Evolutionary conservation across 441 rosid species (phyloP), one percentile per base, ranked within the genome.

Genomic region (Manihot esculenta): DNA sequence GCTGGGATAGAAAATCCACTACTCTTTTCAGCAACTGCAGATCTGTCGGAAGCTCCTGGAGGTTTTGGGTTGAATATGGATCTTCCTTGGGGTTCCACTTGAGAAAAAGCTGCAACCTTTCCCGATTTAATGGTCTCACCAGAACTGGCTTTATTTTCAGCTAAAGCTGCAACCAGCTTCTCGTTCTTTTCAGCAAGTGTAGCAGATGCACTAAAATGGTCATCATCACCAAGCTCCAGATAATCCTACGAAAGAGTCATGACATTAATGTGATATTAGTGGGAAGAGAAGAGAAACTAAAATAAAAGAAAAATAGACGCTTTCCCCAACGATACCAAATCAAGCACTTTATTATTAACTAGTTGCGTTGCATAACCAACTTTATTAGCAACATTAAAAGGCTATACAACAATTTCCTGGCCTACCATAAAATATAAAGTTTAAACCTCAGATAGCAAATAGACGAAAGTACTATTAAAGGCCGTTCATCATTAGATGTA

Each of bases 201-300:
- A 72, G 81, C 53, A 74, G 84, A 66, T 45, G 68, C 67, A 18
- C 44, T 64, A 67, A 74, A 42, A 72, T 66, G 20, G 58, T 71
- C 82, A 60, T 88, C 94, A 77, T 88, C 91, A 70, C 89, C 99
- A 86, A 87, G 72, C 62, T 89, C 97, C 76, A 90, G 59, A 75
- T 72, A 80, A 78, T 92, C 95, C 99, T 94, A 79, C 61, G 68
- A 23, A 61, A 51, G n/a, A 56, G 3, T 4, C 10, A 65, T 20
- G 30, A 8, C n/a, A 18, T 18, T 33, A n/a, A 9, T 55, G 15
- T 54, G 65, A 26, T 15, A 21, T 57, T 11, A 48, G 2, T 3
- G 11, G 26, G 24, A 21, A 56, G 2, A 21, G n/a, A 30, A 30
- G 38, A 60, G 15, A 21, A 47, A 18, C 15, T 10, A 35, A 35